Evolutionary conservation across 192 early-diverging fungal species (phyloP).

Genomic region (Haplosporangium gracile): DNA sequence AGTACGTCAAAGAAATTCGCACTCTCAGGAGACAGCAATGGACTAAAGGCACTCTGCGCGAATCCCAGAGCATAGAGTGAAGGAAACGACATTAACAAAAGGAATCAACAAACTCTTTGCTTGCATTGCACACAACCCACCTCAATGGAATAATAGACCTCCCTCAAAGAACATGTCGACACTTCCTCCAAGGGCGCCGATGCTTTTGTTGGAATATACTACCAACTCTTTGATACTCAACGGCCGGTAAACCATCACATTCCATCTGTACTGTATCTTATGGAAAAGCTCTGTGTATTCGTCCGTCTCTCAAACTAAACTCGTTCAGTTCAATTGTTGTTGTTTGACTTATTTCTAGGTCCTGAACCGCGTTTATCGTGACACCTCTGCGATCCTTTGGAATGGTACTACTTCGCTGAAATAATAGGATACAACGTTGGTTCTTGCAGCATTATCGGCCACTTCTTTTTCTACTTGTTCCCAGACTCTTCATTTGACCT

Average conservation of each 20-base stretch:
- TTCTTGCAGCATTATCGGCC: background rate
- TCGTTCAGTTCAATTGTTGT: background rate
- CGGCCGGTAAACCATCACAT: constrained; percentile 47
- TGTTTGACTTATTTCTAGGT: constrained; percentile 26
- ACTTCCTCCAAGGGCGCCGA: constrained; percentile 62
- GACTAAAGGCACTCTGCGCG: background rate
- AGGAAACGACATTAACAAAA: background rate
- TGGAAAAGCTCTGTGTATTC: no score
- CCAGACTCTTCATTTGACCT: background rate
- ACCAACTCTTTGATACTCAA: constrained; percentile 59
- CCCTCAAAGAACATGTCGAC: constrained; percentile 46
- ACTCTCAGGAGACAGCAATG: background rate
- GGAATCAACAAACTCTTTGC: background rate
- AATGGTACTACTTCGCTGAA: constrained; percentile 55
- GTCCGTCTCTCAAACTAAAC: background rate
- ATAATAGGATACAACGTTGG: background rate
- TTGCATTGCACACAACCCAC: background rate
- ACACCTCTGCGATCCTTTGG: constrained; percentile 66
- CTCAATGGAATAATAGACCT: constrained; percentile 16
- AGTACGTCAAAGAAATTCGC: constrained; percentile 8
- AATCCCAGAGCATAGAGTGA: background rate
- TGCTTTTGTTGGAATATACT: constrained; percentile 63
- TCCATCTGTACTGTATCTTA: no score
- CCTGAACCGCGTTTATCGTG: constrained; percentile 60
- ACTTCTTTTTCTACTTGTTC: background rate